Conservation (phyloP, 805 yeast genomes). For the Jamesozyma piceae region DNA sequence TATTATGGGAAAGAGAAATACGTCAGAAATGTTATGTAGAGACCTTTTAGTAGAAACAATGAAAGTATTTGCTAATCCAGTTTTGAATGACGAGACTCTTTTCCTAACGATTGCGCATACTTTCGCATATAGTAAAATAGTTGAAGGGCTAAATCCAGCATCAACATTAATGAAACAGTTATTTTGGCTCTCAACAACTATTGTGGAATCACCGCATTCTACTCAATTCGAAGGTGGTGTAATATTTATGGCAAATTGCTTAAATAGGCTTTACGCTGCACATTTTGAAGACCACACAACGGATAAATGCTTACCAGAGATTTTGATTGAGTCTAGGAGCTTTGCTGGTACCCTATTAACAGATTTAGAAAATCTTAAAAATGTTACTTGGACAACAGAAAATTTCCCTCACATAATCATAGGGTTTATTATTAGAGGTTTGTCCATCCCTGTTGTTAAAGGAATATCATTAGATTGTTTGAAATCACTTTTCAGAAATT, state of each 20-base stretch:
- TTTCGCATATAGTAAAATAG: conserved; percentile 31
- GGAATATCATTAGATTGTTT: conserved; percentile 39
- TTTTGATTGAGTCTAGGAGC: conserved; percentile 25
- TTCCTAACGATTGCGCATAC: conserved; percentile 28
- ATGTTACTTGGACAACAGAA: conserved; percentile 31
- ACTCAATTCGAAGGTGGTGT: conserved; percentile 32
- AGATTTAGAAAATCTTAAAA: conserved; percentile 35
- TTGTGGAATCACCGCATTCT: conserved; percentile 26
- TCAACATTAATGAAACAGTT: conserved; percentile 22
- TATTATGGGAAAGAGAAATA: conserved; percentile 50
- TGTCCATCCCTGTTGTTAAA: conserved; percentile 48
- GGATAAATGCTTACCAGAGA: conserved; percentile 25
- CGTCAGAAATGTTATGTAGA: conserved; percentile 42
- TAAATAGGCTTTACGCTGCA: conserved; percentile 24
- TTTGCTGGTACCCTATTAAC: conserved; percentile 35
- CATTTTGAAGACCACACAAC: conserved; percentile 19
- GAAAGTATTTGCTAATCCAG: conserved; percentile 28
- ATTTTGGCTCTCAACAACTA: conserved; percentile 31
- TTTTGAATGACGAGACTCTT: conserved; percentile 22
- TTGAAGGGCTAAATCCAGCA: conserved; percentile 28
- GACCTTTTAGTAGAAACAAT: conserved; percentile 19
- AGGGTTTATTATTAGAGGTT: conserved; percentile 43
- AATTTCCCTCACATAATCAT: conserved; percentile 45
- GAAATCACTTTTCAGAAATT: conserved; percentile 34
- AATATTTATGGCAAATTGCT: conserved; percentile 29